Percentiles rank a stretch among this genome's conserved stretches.
phyloP scores from a whole-genome alignment of 2,329 filamentous ascomycete genomes.

The Fusarium secorum region DNA sequence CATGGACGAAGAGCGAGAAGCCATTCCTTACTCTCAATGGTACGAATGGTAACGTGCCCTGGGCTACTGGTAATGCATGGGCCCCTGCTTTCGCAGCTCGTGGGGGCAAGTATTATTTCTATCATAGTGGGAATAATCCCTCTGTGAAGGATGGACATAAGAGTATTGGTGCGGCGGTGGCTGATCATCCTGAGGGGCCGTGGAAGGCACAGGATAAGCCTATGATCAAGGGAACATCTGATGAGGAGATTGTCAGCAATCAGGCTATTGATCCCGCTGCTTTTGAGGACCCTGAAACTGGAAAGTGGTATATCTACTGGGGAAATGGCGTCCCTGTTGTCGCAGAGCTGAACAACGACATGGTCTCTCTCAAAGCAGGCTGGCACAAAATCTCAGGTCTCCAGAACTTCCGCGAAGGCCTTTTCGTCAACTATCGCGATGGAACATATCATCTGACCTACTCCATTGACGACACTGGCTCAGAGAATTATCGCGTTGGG shows the following conservation, averaged over 20 bases:
- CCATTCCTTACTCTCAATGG: conserved; percentile 57
- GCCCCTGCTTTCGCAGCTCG: conserved; percentile 68
- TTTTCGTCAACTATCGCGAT: conserved; percentile 54
- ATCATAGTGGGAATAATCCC: conserved; percentile 63
- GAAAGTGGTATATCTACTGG: conserved; percentile 69
- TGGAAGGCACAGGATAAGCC: conserved; percentile 62
- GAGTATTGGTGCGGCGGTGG: conserved; percentile 68
- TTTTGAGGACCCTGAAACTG: conserved; percentile 66
- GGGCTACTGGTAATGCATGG: conserved; percentile 73
- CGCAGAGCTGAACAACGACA: conserved; percentile 55
- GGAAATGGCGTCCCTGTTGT: conserved; percentile 56
- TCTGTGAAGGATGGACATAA: conserved; percentile 59
- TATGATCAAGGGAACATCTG: conserved; percentile 55
- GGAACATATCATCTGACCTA: conserved; percentile 58
- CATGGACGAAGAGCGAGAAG: conserved; percentile 51
- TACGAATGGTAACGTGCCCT: conserved; percentile 63
- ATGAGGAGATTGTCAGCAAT: conserved; percentile 52
- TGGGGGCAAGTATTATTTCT: conserved; percentile 70
- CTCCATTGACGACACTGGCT: conserved; percentile 57
- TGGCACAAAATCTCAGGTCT: conserved; percentile 49
- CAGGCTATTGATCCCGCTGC: conserved; percentile 67
- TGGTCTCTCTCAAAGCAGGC: conserved; percentile 52
- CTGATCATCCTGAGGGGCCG: conserved; percentile 64
- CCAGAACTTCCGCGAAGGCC: conserved; percentile 51
- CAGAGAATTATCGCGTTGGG: conserved; percentile 55